A percentile compares a stretch with the other conserved stretches of the same genome.
Evolutionary conservation across 768 basidiomycete species (phyloP).

Genomic region (Panaeolus papilionaceus): DNA sequence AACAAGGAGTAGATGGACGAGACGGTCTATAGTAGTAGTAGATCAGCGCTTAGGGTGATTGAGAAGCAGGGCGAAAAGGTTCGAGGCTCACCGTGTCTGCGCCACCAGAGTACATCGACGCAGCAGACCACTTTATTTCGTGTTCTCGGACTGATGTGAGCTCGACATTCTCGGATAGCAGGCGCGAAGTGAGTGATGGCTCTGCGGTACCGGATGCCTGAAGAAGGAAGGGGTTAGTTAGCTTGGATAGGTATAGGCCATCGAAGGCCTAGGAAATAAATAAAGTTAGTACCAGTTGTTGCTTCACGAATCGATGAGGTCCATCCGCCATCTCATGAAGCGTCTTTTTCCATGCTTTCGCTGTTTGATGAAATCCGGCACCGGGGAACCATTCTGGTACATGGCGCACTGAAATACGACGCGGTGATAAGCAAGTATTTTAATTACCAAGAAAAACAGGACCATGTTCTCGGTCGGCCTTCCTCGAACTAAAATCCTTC

Average conservation of each 20-base stretch:
- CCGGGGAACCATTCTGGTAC: constrained; percentile 67
- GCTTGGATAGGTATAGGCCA: not conserved
- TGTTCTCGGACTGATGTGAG: constrained; percentile 38
- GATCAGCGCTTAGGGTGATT: not conserved
- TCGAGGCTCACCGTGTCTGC: constrained; percentile 42
- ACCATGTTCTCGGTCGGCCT: not conserved
- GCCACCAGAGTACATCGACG: constrained; percentile 55
- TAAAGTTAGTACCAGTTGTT: constrained; percentile 45
- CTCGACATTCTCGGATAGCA: constrained; percentile 36
- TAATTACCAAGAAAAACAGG: not conserved
- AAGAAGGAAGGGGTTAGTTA: not conserved
- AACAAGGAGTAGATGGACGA: constrained; percentile 45
- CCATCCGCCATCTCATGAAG: constrained; percentile 51
- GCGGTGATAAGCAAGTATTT: not conserved
- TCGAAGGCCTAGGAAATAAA: not conserved
- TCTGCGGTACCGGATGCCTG: constrained; percentile 39
- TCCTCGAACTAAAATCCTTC: no score
- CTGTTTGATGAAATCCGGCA: constrained; percentile 55
- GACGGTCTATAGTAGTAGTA: constrained; percentile 38
- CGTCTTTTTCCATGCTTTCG: constrained; percentile 48
- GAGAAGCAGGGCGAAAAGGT: not conserved
- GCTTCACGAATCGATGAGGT: constrained; percentile 51
- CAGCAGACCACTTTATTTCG: constrained; percentile 51
- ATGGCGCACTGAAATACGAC: constrained; percentile 43
- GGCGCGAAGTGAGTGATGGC: constrained; percentile 40